These are phyloP conservation scores for Ganoderma leucocontextum DNA, from an alignment of 1,284 basidiomycete genomes.

Conservation along the genomic window DNA sequence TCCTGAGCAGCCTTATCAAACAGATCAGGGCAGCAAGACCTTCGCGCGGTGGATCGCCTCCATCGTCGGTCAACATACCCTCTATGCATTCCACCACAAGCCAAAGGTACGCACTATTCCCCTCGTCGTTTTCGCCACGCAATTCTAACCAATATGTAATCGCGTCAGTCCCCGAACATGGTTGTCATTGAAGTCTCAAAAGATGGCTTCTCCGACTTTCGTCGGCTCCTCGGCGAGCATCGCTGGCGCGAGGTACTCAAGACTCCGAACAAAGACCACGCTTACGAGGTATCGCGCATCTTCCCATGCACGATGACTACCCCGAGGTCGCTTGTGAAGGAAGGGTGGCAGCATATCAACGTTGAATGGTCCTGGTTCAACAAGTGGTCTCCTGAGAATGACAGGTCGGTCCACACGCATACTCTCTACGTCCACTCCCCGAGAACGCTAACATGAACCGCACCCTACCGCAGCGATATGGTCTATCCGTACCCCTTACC, in stretches of 20 bases:
- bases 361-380: conserved; percentile 64
- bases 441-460: background rate
- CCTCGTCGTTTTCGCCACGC: background rate
- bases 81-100: conserved; percentile 68
- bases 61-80: conserved; percentile 53
- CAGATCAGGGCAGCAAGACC: conserved; percentile 55
- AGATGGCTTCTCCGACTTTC: conserved; percentile 44
- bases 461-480: conserved; percentile 44
- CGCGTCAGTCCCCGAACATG: conserved; percentile 63
- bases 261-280: conserved; percentile 53
- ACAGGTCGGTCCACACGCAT: conserved; percentile 37
- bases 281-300: conserved; percentile 51
- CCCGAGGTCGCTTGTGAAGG: conserved; percentile 53
- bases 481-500: conserved; percentile 62
- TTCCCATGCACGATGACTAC: conserved; percentile 61
- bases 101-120: conserved; percentile 57
- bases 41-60: conserved; percentile 73
- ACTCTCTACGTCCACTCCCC: background rate
- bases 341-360: conserved; percentile 69
- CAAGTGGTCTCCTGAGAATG: conserved; percentile 51
- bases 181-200: conserved; percentile 68
- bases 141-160: background rate
- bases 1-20: conserved; percentile 63
- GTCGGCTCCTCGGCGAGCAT: conserved; percentile 68
- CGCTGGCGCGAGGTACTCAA: conserved; percentile 64